Percentiles rank a stretch among this genome's conserved stretches.
Evolutionary conservation across 129 eudicot species (phyloP).

Genomic region (Lactuca saligna): DNA sequence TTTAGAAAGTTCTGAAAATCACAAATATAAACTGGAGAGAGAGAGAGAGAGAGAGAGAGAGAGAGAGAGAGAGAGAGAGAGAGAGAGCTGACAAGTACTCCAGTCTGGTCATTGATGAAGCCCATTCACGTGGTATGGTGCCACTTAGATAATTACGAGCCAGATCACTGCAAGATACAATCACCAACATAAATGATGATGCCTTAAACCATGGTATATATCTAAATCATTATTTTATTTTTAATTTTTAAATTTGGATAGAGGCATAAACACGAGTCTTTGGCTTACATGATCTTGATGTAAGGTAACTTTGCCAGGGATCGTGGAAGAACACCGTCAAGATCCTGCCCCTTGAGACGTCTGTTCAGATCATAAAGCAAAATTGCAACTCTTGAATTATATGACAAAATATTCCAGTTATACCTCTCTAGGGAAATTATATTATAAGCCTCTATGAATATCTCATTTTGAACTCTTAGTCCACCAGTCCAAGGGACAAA

Average conservation of each 20-base stretch:
- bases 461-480: not conserved
- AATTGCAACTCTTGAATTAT: not conserved
- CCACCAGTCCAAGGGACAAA: not conserved
- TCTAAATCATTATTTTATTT: not conserved
- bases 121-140: constrained; percentile 71
- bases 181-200: not conserved
- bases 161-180: constrained; percentile 40
- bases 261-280: not conserved
- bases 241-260: not conserved
- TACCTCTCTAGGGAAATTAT: not conserved
- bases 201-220: not conserved
- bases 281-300: constrained; percentile 44
- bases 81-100: constrained; percentile 48
- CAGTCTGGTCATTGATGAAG: constrained; percentile 43
- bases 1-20: not conserved
- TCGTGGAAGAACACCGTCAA: constrained; percentile 59
- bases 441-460: not conserved
- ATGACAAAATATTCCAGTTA: not conserved
- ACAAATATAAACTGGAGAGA: not conserved
- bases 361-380: constrained; percentile 32
- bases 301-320: constrained; percentile 53
- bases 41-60: not conserved
- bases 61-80: not conserved
- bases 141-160: constrained; percentile 58
- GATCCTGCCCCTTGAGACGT: constrained; percentile 61